Percentiles rank a stretch among this genome's conserved stretches.
Evolutionary conservation across 257 asterid genomes (phyloP).

Genomic region (Oldenlandia corymbosa): DNA sequence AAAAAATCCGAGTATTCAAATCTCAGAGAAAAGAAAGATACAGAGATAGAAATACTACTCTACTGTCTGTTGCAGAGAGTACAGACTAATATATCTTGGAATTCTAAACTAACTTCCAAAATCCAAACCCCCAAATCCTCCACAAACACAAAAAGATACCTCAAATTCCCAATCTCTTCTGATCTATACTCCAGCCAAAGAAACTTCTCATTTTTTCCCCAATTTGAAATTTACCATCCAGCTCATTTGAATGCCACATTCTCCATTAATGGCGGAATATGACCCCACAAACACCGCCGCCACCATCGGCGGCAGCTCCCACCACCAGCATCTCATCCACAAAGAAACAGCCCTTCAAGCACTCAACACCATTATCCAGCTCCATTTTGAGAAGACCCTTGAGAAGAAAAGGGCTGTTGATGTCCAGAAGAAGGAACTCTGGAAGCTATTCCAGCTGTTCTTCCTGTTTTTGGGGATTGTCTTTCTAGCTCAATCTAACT

Average conservation of each 20-base stretch:
- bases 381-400: constrained; percentile 92
- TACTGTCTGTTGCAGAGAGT: no score
- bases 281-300: constrained; percentile 23
- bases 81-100: no score
- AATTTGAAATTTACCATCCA: background rate
- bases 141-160: no score
- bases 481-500: constrained; percentile 49
- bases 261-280: constrained; percentile 73
- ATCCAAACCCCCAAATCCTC: no score
- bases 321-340: constrained; percentile 36
- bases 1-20: no score
- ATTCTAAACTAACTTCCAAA: no score
- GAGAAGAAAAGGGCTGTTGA: constrained; percentile 84
- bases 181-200: background rate
- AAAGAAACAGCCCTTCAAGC: constrained; percentile 86
- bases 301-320: constrained; percentile 12
- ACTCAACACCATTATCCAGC: constrained; percentile 86
- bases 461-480: constrained; percentile 66
- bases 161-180: background rate
- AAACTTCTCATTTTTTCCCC: background rate
- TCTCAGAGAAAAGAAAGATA: no score
- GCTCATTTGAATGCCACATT: background rate
- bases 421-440: constrained; percentile 77
- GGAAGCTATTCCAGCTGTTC: constrained; percentile 81
- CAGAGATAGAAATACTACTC: no score